These are phyloP conservation scores for Phlebopus sp. DNA, from an alignment of 1,284 basidiomycete species.

Conservation along the genomic window DNA sequence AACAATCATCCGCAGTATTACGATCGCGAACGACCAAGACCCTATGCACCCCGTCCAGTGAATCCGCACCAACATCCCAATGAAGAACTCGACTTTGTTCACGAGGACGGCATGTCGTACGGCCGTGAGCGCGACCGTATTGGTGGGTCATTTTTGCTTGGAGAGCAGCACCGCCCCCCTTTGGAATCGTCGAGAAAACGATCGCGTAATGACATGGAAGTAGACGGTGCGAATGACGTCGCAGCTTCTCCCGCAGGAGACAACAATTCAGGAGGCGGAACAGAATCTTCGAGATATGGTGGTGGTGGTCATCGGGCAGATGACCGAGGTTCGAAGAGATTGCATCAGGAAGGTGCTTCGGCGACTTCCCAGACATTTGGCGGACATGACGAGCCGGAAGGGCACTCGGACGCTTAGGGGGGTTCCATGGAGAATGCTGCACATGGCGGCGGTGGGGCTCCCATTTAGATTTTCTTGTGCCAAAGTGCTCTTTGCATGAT, in stretches of 20 bases:
- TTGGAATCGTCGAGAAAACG: conserved; percentile 49
- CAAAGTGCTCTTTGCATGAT: conserved; percentile 24
- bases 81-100: conserved; percentile 48
- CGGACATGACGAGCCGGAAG: conserved; percentile 43
- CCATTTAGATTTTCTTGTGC: conserved; percentile 37
- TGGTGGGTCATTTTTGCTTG: conserved; percentile 30
- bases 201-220: conserved; percentile 58
- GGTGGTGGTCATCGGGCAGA: conserved; percentile 34
- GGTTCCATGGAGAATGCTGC: conserved; percentile 19
- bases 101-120: conserved; percentile 46
- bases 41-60: conserved; percentile 44
- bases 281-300: conserved; percentile 27
- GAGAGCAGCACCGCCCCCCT: conserved; percentile 29
- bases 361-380: conserved; percentile 37
- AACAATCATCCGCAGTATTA: conserved; percentile 44
- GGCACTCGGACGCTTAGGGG: conserved; percentile 32
- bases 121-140: conserved; percentile 30
- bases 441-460: conserved; percentile 14
- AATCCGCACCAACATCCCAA: conserved; percentile 33
- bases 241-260: conserved; percentile 35
- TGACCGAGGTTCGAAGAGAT: conserved; percentile 55
- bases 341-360: conserved; percentile 44
- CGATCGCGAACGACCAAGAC: conserved; percentile 41
- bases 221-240: conserved; percentile 47
- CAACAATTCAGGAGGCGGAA: conserved; percentile 30